These are phyloP conservation scores for Brassica rapa DNA, from an alignment of 345 rosid genomes.

Conservation along the genomic window DNA sequence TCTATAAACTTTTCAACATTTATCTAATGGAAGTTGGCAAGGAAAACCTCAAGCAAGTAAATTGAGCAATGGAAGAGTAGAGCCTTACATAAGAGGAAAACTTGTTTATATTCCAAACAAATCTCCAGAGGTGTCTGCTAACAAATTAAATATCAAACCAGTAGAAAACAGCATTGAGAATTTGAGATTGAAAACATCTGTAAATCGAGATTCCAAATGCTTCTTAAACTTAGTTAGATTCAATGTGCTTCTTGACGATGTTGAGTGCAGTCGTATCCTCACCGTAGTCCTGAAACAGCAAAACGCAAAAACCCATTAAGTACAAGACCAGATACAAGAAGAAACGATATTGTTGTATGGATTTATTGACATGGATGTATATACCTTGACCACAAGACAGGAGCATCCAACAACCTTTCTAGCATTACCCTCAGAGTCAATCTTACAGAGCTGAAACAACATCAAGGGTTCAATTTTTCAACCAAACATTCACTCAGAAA, in stretches of 20 bases:
- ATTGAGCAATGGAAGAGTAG: constrained; percentile 3
- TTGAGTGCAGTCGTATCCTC: constrained; percentile 43
- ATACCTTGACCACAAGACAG: constrained; percentile 80
- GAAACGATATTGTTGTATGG: no score
- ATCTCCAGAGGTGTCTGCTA: constrained; percentile 30
- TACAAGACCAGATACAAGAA: no score
- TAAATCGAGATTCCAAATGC: constrained; percentile 14
- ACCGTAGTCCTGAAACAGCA: constrained; percentile 40
- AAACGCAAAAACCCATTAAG: no score
- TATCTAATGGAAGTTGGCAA: background rate
- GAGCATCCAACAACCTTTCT: constrained; percentile 91
- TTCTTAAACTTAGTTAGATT: constrained; percentile 32
- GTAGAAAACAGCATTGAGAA: constrained; percentile 28
- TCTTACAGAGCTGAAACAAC: constrained; percentile 69
- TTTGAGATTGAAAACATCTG: constrained; percentile 13
- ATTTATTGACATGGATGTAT: no score
- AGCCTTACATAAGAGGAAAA: constrained; percentile 13
- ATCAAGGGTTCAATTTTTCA: background rate
- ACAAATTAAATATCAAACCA: constrained; percentile 27
- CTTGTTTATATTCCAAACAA: constrained; percentile 31
- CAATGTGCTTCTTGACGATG: constrained; percentile 41
- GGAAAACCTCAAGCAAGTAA: background rate
- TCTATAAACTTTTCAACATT: no score
- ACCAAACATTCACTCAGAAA: no score
- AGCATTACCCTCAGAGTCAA: constrained; percentile 85